A percentile compares a stretch with the other conserved stretches of the same genome.
These are phyloP conservation scores for Globisporangium uncinulatum DNA, from an alignment of 352 stramenopile species.

Conservation along the genomic window DNA sequence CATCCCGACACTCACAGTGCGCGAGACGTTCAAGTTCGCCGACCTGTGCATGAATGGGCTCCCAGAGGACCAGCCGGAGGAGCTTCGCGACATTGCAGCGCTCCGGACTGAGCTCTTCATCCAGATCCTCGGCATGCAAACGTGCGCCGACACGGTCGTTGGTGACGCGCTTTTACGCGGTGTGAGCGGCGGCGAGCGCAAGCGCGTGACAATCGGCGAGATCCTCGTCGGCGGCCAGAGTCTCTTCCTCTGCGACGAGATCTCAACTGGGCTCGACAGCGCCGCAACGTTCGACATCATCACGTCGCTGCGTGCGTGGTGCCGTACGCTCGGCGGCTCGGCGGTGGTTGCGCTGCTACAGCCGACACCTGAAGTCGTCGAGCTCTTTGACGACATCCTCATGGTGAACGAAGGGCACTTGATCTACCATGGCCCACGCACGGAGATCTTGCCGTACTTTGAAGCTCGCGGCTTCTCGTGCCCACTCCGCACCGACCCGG, in stretches of 20 bases:
- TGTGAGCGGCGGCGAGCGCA: conserved; percentile 82
- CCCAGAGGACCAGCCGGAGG: conserved; percentile 19
- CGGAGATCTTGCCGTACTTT: conserved; percentile 67
- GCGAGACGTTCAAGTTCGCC: conserved; percentile 93
- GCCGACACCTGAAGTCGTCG: conserved; percentile 81
- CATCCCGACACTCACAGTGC: conserved; percentile 85
- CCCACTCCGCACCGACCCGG: conserved; percentile 22
- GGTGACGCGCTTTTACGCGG: conserved; percentile 80
- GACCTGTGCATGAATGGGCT: conserved; percentile 76
- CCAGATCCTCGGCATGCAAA: conserved; percentile 56
- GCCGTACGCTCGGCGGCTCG: conserved; percentile 26
- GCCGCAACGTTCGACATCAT: conserved; percentile 89
- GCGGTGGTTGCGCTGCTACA: conserved; percentile 30
- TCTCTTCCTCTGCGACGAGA: conserved; percentile 84
- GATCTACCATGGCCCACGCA: conserved; percentile 75
- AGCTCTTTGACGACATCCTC: conserved; percentile 90
- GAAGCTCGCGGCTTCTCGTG: conserved; percentile 38
- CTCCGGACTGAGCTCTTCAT: conserved; percentile 52
- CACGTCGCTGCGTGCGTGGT: conserved; percentile 35
- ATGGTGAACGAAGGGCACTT: conserved; percentile 82
- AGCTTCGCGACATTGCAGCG: conserved; percentile 43
- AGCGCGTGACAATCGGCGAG: conserved; percentile 87
- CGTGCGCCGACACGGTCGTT: conserved; percentile 75
- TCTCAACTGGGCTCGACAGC: conserved; percentile 88
- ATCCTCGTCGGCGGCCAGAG: conserved; percentile 72